phyloP scores from a whole-genome alignment of 202 grass and related monocot species.

The Zoysia matrella region DNA sequence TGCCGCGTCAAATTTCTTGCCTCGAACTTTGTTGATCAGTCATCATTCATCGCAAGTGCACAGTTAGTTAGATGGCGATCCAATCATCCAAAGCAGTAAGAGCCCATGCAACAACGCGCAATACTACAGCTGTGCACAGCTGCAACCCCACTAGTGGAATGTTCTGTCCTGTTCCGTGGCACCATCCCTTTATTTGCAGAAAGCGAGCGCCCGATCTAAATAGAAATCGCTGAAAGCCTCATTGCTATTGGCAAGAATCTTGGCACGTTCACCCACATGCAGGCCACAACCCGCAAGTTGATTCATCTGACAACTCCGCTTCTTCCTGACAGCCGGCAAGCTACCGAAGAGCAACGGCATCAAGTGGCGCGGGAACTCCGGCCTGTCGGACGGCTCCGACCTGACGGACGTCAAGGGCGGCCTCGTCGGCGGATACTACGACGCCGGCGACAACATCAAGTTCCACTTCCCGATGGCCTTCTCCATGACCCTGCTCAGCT shows the following conservation, averaged over 20 bases:
- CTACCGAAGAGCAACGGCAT: conserved; percentile 89
- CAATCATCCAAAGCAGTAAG: background rate
- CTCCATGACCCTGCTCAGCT: too few species aligned
- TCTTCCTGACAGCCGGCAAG: conserved; percentile 62
- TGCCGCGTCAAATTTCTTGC: background rate
- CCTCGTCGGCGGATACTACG: too few species aligned
- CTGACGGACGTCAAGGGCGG: too few species aligned
- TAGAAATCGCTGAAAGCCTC: background rate
- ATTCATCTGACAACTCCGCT: conserved; percentile 10
- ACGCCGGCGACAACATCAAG: too few species aligned
- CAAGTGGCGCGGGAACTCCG: conserved; percentile 30
- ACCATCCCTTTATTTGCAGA: conserved; percentile 10
- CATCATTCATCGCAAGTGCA: conserved; percentile 15
- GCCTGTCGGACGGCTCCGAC: too few species aligned
- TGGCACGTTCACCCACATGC: conserved; percentile 42
- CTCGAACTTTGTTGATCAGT: conserved; percentile 10
- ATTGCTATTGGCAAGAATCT: conserved; percentile 28
- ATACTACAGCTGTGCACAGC: conserved; percentile 2
- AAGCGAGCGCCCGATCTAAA: conserved; percentile 23
- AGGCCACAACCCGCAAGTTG: conserved; percentile 20
- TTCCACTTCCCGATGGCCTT: too few species aligned
- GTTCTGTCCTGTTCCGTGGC: conserved; percentile 32
- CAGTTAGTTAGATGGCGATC: background rate
- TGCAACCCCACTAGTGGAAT: conserved; percentile 42
- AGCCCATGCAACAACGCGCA: background rate